These are phyloP conservation scores for Hortaea sp. DNA, from an alignment of 2,329 filamentous ascomycete species.

Conservation along the genomic window DNA sequence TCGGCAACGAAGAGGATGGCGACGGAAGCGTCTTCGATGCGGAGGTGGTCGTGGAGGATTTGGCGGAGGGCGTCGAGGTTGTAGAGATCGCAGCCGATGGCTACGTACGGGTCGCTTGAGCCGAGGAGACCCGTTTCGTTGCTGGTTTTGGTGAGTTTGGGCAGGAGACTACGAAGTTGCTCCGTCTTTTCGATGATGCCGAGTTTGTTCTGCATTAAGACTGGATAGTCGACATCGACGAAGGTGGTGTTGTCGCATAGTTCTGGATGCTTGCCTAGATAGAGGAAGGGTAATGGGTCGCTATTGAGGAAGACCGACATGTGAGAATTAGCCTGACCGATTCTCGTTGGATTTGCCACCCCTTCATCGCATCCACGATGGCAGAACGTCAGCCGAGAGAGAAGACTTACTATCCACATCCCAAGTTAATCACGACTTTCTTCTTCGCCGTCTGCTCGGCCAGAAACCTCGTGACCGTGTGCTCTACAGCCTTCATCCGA, in stretches of 20 bases:
- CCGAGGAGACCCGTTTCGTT: conserved; percentile 43
- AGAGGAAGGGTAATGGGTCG: conserved; percentile 80
- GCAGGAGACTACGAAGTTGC: conserved; percentile 45
- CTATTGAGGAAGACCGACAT: conserved; percentile 36
- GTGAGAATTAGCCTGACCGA: conserved; percentile 5
- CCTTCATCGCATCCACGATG: background rate
- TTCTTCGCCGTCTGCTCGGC: conserved; percentile 42
- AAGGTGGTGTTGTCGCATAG: conserved; percentile 54
- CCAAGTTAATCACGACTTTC: conserved; percentile 73
- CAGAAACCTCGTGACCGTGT: conserved; percentile 66
- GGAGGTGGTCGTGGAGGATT: conserved; percentile 49
- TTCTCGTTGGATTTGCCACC: background rate
- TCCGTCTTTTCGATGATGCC: conserved; percentile 54
- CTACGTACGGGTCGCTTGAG: conserved; percentile 60
- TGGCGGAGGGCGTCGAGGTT: conserved; percentile 52
- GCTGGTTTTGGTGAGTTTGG: conserved; percentile 28
- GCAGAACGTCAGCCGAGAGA: background rate
- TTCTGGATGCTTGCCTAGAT: conserved; percentile 55
- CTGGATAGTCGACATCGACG: conserved; percentile 77
- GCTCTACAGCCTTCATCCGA: conserved; percentile 71
- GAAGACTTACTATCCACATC: conserved; percentile 65
- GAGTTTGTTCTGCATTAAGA: conserved; percentile 66
- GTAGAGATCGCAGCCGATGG: conserved; percentile 71
- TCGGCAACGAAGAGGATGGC: conserved; percentile 66
- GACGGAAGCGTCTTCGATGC: conserved; percentile 50